Evolutionary conservation across 2,329 filamentous ascomycete species (phyloP), one percentile per base, ranked within the genome.

Genomic region (Pleoardoris graminearum): DNA sequence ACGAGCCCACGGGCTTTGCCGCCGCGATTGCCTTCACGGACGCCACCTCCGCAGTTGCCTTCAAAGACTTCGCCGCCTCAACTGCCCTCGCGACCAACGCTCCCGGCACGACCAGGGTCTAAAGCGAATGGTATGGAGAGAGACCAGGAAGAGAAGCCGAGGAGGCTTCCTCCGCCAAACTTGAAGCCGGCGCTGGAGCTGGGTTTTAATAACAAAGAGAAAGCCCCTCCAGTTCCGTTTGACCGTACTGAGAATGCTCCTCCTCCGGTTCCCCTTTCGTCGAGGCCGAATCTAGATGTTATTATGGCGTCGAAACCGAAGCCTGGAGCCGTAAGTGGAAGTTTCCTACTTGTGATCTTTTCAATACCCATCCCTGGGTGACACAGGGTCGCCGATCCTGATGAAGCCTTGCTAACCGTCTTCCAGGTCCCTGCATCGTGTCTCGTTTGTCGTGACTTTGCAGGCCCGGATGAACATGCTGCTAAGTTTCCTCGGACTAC

Each of bases 371-470:
- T 14, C 10, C 12, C n/a, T 10, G 30, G 12, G 11, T 14, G n/a
- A 32, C 3, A 32, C 30, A 32, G 4, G 10, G 4, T 32, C 30
- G 12, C 10, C 3, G 12, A 12, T 14, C 11, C n/a, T 12, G 10
- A 32, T 12, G 30, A 12, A 32, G n/a, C n/a, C 3, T 10, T 12
- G 10, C 30, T 32, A 32, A 32, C 10, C n/a, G 3, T 32, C 10
- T 14, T 4, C n/a, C 30, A 32, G 30, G 30, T 33, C 7, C 41
- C 41, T 33, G 17, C 41, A n/a, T 44, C 41, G 17, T 97, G 94
- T 70, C 80, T 96, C 47, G 77, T 85, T 52, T 97, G 94, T 70
- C 85, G 92, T 59, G 92, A 97, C 75, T 97, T 95, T 73, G 91
- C 90, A 6, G 85, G 76, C 0, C 88, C 91, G 0, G 94, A 97